Conservation (phyloP, 805 yeast species). For the Ogataea methylovora region DNA sequence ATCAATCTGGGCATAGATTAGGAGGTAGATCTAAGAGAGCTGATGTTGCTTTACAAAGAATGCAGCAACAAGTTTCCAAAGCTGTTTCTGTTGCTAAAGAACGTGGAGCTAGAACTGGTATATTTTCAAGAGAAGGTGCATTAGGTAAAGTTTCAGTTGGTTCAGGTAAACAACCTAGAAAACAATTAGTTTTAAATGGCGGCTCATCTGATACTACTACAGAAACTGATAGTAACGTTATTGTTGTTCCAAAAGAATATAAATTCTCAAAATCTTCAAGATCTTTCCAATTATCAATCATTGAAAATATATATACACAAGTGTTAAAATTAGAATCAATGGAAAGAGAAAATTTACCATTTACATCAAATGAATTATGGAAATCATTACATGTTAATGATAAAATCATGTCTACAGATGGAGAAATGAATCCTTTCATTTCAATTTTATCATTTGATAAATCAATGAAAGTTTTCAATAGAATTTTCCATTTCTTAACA, state of each 20-base stretch:
- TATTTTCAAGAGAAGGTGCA: constrained; percentile 70
- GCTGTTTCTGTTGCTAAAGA: constrained; percentile 95
- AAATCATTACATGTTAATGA: constrained; percentile 69
- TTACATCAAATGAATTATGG: constrained; percentile 55
- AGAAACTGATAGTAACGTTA: constrained; percentile 9
- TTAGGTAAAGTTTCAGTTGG: constrained; percentile 79
- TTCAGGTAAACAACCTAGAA: constrained; percentile 81
- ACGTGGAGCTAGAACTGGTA: constrained; percentile 55
- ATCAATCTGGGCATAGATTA: constrained; percentile 83
- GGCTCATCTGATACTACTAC: constrained; percentile 8
- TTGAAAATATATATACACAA: constrained; percentile 73
- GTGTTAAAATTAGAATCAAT: constrained; percentile 74
- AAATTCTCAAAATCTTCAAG: constrained; percentile 30
- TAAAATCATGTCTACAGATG: constrained; percentile 39
- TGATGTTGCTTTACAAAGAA: constrained; percentile 87
- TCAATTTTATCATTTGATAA: constrained; percentile 79
- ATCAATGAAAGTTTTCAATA: constrained; percentile 81
- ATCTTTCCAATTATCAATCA: constrained; percentile 52
- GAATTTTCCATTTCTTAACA: constrained; percentile 76
- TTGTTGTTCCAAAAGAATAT: constrained; percentile 22
- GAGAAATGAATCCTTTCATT: constrained; percentile 71
- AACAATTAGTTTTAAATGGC: constrained; percentile 53
- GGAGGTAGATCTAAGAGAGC: constrained; percentile 83
- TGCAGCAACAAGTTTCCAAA: constrained; percentile 96
- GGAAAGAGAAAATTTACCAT: constrained; percentile 48